Conservation (phyloP, 805 yeast genomes). For the Zygosaccharomyces kombuchaensis region DNA sequence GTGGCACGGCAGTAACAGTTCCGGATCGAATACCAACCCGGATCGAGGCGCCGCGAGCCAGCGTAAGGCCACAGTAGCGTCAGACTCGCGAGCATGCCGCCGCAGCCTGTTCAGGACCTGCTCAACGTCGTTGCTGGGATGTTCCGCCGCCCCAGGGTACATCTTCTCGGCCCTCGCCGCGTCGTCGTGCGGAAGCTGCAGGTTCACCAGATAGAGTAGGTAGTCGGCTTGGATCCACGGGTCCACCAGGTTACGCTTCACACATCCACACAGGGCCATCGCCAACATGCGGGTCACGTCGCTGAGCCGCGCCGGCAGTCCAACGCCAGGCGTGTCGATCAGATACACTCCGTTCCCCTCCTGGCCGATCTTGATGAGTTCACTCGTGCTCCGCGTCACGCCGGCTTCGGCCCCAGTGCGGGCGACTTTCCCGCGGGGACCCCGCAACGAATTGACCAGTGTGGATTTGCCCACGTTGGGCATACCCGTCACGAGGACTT, state of each 20-base stretch:
- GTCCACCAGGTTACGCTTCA: conserved; percentile 64
- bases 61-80: conserved; percentile 52
- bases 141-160: conserved; percentile 40
- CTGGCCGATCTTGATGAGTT: conserved; percentile 54
- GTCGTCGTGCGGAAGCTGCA: conserved; percentile 35
- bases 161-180: conserved; percentile 7
- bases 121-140: conserved; percentile 71
- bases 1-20: conserved; percentile 16
- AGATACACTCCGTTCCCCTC: conserved; percentile 50
- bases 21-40: conserved; percentile 27
- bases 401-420: conserved; percentile 87
- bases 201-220: conserved; percentile 66
- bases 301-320: conserved; percentile 61
- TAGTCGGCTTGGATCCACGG: conserved; percentile 86
- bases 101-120: conserved; percentile 48
- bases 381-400: conserved; percentile 75
- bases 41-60: conserved; percentile 62
- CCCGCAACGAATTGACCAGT: conserved; percentile 67
- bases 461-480: conserved; percentile 98
- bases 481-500: conserved; percentile 82
- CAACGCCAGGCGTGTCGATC: conserved; percentile 92
- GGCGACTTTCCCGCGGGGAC: conserved; percentile 58
- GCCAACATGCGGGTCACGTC: conserved; percentile 69
- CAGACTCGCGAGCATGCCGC: conserved; percentile 26
- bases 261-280: conserved; percentile 69